A percentile compares a stretch with the other conserved stretches of the same genome.
These are phyloP conservation scores for Ogataea glucozyma DNA, from an alignment of 805 yeast genomes.

Conservation along the genomic window DNA sequence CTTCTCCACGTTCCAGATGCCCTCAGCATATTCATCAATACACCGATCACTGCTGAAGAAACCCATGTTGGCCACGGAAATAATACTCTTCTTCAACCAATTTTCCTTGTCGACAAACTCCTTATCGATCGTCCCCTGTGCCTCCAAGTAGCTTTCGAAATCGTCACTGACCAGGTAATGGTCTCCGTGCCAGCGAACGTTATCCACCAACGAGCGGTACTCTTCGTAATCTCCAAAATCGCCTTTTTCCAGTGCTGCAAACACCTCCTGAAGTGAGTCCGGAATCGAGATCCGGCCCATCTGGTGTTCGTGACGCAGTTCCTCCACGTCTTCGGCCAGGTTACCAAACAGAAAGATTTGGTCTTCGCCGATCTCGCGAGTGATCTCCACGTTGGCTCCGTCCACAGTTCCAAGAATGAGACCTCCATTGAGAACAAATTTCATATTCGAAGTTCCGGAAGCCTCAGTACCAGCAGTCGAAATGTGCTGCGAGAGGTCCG, in stretches of 20 bases:
- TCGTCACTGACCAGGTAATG: slow-evolving; percentile 86
- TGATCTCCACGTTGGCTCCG: slow-evolving; percentile 95
- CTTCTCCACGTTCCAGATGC: slow-evolving; percentile 84
- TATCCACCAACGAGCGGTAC: slow-evolving; percentile 66
- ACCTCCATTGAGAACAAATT: slow-evolving; percentile 92
- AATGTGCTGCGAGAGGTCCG: slow-evolving; percentile 89
- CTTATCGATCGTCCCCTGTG: slow-evolving; percentile 74
- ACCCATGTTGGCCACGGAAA: slow-evolving; percentile 89
- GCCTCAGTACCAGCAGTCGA: slow-evolving; percentile 98
- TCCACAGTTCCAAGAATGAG: slow-evolving; percentile 93
- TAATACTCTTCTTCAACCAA: slow-evolving; percentile 78
- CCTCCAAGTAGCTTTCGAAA: slow-evolving; percentile 81
- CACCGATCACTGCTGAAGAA: slow-evolving; percentile 91
- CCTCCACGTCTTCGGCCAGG: slow-evolving; percentile 86
- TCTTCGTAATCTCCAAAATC: slow-evolving; percentile 68
- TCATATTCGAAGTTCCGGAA: slow-evolving; percentile 95
- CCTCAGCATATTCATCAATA: slow-evolving; percentile 87
- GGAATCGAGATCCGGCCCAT: slow-evolving; percentile 62
- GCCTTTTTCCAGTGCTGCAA: slow-evolving; percentile 66
- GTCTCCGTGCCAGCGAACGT: slow-evolving; percentile 75
- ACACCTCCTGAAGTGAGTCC: slow-evolving; percentile 59
- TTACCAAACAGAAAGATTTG: slow-evolving; percentile 91
- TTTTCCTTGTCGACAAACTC: slow-evolving; percentile 61
- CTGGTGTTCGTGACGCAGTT: slow-evolving; percentile 72
- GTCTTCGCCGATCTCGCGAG: slow-evolving; percentile 91